phyloP scores from a whole-genome alignment of 805 yeast species.

The Yarrowia phangngaensis region DNA sequence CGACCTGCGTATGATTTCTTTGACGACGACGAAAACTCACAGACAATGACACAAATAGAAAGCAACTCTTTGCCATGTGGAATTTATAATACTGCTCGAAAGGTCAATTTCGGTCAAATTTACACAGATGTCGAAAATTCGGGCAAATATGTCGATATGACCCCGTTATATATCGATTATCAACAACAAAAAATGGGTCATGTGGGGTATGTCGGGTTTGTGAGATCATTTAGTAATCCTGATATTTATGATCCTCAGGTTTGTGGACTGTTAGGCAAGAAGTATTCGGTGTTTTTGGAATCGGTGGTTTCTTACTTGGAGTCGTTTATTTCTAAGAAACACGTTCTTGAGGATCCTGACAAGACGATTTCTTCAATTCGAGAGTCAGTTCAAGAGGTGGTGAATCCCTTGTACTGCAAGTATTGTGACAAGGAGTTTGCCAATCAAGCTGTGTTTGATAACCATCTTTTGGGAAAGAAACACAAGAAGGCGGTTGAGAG shows the following conservation, averaged over 20 bases:
- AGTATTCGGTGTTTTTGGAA: slow-evolving; percentile 45
- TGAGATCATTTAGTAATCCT: slow-evolving; percentile 44
- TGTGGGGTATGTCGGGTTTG: slow-evolving; percentile 48
- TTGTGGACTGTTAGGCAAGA: slow-evolving; percentile 1
- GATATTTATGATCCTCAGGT: slow-evolving; percentile 29
- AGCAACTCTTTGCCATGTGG: slow-evolving; percentile 37
- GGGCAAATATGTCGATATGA: slow-evolving; percentile 63
- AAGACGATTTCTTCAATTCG: slow-evolving; percentile 29
- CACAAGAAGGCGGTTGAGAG: slow-evolving; percentile 57
- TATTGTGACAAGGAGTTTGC: slow-evolving; percentile 63
- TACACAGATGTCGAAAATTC: slow-evolving; percentile 60
- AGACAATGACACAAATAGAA: slow-evolving; percentile 32
- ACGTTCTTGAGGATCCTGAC: slow-evolving; percentile 16
- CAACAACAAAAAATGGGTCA: slow-evolving; percentile 47
- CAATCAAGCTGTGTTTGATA: slow-evolving; percentile 59
- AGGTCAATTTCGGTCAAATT: slow-evolving; percentile 47
- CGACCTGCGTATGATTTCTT: slow-evolving; percentile 14
- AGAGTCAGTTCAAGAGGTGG: slow-evolving; percentile 15
- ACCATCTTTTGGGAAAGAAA: slow-evolving; percentile 70
- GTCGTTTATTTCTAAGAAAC: slow-evolving; percentile 44
- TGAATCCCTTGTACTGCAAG: slow-evolving; percentile 47
- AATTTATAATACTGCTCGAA: slow-evolving; percentile 52
- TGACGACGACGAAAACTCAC: slow-evolving; percentile 27
- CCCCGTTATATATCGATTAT: slow-evolving; percentile 51
- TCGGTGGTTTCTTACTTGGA: slow-evolving; percentile 49